Evolutionary conservation across 306 rosid species (phyloP).

Genomic region (Urtica urens): DNA sequence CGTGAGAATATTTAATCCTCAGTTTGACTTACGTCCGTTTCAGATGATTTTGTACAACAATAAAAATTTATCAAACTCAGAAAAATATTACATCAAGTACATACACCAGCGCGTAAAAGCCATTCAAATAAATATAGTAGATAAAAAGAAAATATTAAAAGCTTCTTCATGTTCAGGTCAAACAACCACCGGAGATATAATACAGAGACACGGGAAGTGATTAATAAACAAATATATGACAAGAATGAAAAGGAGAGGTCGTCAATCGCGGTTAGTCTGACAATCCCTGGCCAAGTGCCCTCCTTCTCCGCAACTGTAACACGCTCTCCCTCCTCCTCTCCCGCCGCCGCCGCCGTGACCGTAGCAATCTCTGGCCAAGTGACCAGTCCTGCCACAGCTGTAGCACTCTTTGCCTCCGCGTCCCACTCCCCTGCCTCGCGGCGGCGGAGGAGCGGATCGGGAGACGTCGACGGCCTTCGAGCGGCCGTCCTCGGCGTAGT

Average conservation of each 20-base stretch:
- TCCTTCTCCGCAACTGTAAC: slow-evolving; percentile 65
- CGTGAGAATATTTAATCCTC: too few relatives aligned
- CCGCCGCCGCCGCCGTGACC: slow-evolving; percentile 16
- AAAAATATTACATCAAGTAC: too few relatives aligned
- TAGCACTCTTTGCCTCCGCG: slow-evolving; percentile 41
- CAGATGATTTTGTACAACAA: too few relatives aligned
- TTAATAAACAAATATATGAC: too few relatives aligned
- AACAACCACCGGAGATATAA: too few relatives aligned
- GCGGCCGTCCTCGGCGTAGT: slow-evolving; percentile 41
- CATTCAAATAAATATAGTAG: too few relatives aligned
- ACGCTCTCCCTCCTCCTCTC: slow-evolving; percentile 20
- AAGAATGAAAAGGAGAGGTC: not conserved
- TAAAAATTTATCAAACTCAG: too few relatives aligned
- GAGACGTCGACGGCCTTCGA: slow-evolving; percentile 63
- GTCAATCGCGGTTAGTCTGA: slow-evolving; percentile 31
- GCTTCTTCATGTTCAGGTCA: too few relatives aligned
- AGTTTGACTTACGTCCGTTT: too few relatives aligned
- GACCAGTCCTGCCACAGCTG: slow-evolving; percentile 59
- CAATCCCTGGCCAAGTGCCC: slow-evolving; percentile 85
- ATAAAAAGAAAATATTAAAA: too few relatives aligned
- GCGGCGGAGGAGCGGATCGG: slow-evolving; percentile 24
- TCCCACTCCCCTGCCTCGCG: slow-evolving; percentile 9
- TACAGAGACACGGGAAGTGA: too few relatives aligned
- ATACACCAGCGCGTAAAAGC: too few relatives aligned
- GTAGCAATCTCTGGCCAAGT: slow-evolving; percentile 50